Percentiles rank a stretch among this genome's conserved stretches.
Conservation (phyloP, 306 rosid species). For the Casuarina cunninghamiana region DNA sequence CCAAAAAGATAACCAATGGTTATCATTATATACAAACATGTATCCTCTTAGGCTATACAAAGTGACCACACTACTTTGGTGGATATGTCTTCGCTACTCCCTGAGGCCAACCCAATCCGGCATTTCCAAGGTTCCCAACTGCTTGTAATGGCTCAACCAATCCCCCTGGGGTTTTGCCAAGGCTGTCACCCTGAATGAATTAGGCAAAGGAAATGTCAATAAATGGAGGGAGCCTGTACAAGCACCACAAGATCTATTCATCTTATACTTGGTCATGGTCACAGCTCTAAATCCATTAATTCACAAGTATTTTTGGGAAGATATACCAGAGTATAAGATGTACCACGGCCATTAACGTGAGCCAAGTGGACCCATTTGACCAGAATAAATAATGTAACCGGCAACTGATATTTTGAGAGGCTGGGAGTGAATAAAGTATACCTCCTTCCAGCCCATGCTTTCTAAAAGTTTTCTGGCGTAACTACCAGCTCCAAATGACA, state of each 20-base stretch:
- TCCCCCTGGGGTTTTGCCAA: slow-evolving; percentile 72
- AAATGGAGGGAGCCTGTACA: neutral
- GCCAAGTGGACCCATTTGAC: neutral
- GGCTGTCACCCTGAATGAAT: slow-evolving; percentile 70
- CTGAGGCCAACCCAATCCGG: slow-evolving; percentile 77
- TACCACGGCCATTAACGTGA: neutral
- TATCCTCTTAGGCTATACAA: neutral
- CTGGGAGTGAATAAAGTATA: slow-evolving; percentile 21
- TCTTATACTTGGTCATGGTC: neutral
- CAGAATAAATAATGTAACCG: neutral
- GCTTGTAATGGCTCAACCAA: slow-evolving; percentile 71
- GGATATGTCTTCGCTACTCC: slow-evolving; percentile 26
- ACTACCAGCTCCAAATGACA: slow-evolving; percentile 82
- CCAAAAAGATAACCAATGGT: no score
- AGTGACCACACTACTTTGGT: neutral
- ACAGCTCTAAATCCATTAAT: neutral
- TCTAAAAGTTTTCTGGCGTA: slow-evolving; percentile 66
- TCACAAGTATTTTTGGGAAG: neutral
- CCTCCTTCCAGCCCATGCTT: slow-evolving; percentile 97
- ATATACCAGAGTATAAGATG: neutral
- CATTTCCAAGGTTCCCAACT: slow-evolving; percentile 65
- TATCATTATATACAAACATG: no score
- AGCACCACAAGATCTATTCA: neutral
- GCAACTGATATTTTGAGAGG: neutral
- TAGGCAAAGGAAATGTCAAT: neutral